Base-by-base conservation (phyloP, 2,329 filamentous ascomycete species). In the Dendryphion nanum region DNA sequence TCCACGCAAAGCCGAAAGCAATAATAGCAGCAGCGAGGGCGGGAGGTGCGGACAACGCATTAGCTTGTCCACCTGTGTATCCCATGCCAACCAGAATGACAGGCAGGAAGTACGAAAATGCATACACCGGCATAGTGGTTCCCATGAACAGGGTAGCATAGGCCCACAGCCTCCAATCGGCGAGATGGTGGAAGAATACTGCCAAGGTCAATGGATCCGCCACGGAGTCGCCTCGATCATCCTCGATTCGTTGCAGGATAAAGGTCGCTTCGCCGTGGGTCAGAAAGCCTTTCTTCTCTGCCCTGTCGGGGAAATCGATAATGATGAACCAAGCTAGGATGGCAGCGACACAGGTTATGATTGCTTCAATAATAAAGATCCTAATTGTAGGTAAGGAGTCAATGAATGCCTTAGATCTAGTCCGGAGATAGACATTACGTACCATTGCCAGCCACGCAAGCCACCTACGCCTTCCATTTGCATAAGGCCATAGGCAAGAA, bases 21-120 rank as follows among this genome's bases (percentile, higher is more conserved):
- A 61, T 50, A 5, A 68, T 48, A 1, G 63, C 66, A 6, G 64
- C 65, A 12, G 63, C 29, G 17, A 61, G 47, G 45, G 66, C 64
- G 8, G 64, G 65, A 1, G 64, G 57, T 17, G 59, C 59, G 6
- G 53, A 48, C 10, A 64, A 53, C 21, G 59, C 48, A 36, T 68
- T 64, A 5, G 53, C 48, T 35, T 63, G 43, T 0, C 51, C 58
- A 5, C 49, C 57, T 12, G 49, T 57, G 40, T 61, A 68, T 1
- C 64, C 65, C 54, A 70, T 61, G 5, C 50, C 47, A 10, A 50
- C 55, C 7, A 69, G 47, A 30, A 68, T 67, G 35, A 68, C 59
- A 3, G 66, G 65, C 4, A 66, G 52, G 47, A 69, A 68, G 38
- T 67, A 66, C 33, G 50, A 51, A 41, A 60, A 64, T 2, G 60